A percentile compares a stretch with the other conserved stretches of the same genome.
Conservation (phyloP, 495 filamentous ascomycete genomes). For the Platismatia glauca region DNA sequence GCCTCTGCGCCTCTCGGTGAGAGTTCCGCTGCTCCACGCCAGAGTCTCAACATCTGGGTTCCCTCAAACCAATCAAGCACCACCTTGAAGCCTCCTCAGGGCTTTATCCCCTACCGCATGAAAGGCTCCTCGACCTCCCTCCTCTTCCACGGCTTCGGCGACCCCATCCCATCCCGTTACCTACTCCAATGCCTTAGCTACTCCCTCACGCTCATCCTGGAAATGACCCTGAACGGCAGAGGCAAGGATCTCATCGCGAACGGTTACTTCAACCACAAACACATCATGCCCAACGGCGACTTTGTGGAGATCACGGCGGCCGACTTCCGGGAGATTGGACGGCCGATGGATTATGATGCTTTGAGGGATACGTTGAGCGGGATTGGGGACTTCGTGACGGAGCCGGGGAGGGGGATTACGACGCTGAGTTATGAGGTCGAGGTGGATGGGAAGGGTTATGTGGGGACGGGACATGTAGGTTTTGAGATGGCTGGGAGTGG, state of each 20-base stretch:
- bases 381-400: background rate
- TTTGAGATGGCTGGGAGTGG: background rate
- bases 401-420: background rate
- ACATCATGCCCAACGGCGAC: background rate
- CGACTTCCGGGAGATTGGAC: background rate
- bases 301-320: background rate
- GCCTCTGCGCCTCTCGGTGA: background rate
- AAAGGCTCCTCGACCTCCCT: background rate
- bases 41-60: too few species aligned
- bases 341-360: background rate
- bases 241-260: background rate
- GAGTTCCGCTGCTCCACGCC: background rate
- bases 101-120: background rate
- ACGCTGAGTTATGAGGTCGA: background rate
- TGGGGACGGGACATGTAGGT: constrained; percentile 1
- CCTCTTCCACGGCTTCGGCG: constrained; percentile 3
- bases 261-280: background rate
- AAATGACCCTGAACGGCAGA: background rate
- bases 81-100: background rate
- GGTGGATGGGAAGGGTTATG: background rate
- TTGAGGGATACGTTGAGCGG: background rate
- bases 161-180: background rate
- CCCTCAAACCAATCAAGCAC: background rate
- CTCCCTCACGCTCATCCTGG: background rate
- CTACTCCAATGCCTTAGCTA: background rate